Conservation (phyloP, 2,329 filamentous ascomycete genomes). For the Monascus ruber region DNA sequence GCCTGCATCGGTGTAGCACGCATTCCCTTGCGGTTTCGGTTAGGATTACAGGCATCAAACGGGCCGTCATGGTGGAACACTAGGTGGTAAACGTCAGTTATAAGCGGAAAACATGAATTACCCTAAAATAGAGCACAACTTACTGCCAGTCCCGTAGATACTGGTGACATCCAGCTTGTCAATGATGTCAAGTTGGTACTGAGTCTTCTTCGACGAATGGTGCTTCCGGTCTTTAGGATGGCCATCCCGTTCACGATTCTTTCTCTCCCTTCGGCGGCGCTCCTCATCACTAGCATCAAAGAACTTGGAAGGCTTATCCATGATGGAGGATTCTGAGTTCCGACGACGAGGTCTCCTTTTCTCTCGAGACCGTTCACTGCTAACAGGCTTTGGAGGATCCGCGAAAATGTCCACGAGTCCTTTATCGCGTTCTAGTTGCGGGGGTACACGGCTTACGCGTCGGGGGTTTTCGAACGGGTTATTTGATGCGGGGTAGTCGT, state of each 20-base stretch:
- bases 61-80: conserved; percentile 97
- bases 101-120: background rate
- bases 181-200: conserved; percentile 63
- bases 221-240: conserved; percentile 22
- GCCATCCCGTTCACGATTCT: conserved; percentile 39
- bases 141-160: conserved; percentile 85
- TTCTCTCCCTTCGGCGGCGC: conserved; percentile 39
- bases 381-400: conserved; percentile 26
- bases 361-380: conserved; percentile 24
- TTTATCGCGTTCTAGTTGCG: conserved; percentile 15
- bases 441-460: conserved; percentile 16
- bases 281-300: conserved; percentile 39
- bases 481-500: conserved; percentile 27
- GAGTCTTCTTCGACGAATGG: conserved; percentile 27
- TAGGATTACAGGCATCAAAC: conserved; percentile 90
- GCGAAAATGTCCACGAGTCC: conserved; percentile 39
- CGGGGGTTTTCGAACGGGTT: conserved; percentile 16
- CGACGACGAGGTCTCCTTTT: conserved; percentile 40
- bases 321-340: conserved; percentile 53
- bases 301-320: conserved; percentile 39
- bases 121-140: conserved; percentile 29
- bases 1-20: conserved; percentile 88
- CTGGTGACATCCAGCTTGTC: conserved; percentile 94
- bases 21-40: conserved; percentile 76
- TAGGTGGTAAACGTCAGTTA: conserved; percentile 24